Evolutionary conservation across 805 yeast species (phyloP).

Genomic region (Ogataea henricii): DNA sequence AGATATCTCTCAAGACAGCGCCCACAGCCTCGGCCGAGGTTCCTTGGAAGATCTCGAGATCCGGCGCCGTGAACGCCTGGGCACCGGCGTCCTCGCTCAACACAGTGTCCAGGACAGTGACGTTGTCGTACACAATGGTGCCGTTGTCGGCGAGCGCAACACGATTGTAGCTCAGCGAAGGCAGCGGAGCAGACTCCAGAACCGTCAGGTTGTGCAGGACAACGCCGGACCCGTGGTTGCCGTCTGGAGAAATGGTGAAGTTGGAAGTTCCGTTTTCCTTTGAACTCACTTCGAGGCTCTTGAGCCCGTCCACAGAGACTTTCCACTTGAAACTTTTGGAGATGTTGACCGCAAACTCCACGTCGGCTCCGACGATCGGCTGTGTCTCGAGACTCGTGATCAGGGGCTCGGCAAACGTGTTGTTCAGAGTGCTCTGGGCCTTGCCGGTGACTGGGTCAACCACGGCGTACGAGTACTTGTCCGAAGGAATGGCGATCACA

Average conservation of each 20-base stretch:
- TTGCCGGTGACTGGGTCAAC: slow-evolving; percentile 24
- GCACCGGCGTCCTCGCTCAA: not conserved
- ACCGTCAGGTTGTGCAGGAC: slow-evolving; percentile 37
- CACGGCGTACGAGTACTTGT: slow-evolving; percentile 29
- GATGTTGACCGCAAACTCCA: slow-evolving; percentile 33
- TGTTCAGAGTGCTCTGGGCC: slow-evolving; percentile 23
- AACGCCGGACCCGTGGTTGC: slow-evolving; percentile 49
- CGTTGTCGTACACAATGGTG: slow-evolving; percentile 31
- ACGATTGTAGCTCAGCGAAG: slow-evolving; percentile 30
- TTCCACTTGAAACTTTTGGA: slow-evolving; percentile 24
- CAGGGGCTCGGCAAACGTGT: slow-evolving; percentile 35
- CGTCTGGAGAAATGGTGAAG: slow-evolving; percentile 44
- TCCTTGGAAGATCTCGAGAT: not conserved
- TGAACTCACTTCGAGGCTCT: slow-evolving; percentile 29
- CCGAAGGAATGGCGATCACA: slow-evolving; percentile 26
- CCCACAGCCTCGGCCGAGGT: not conserved
- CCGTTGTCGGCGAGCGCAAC: slow-evolving; percentile 36
- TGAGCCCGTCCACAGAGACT: slow-evolving; percentile 24
- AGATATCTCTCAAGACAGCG: not conserved
- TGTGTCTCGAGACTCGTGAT: slow-evolving; percentile 23
- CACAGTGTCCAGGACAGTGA: not conserved
- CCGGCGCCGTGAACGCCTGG: not conserved
- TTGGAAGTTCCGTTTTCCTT: slow-evolving; percentile 48
- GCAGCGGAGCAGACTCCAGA: slow-evolving; percentile 23
- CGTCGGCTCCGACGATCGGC: slow-evolving; percentile 26